Evolutionary conservation across 768 basidiomycete genomes (phyloP).

Genomic region (Crepidotus variabilis): DNA sequence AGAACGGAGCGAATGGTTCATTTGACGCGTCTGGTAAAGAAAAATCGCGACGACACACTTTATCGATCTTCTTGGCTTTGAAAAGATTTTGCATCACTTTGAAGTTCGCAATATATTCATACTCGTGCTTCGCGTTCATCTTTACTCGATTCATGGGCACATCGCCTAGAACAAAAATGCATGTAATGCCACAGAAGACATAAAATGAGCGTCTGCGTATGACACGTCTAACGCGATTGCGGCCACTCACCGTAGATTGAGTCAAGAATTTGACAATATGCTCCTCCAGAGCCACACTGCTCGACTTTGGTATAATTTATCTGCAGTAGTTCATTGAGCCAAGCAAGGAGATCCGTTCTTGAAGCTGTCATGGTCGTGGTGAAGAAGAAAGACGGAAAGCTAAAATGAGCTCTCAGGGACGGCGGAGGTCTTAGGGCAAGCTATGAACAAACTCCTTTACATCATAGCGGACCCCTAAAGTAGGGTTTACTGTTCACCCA

Average conservation of each 20-base stretch:
- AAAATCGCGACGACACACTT: slow-evolving; percentile 45
- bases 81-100: slow-evolving; percentile 93
- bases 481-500: slow-evolving; percentile 11
- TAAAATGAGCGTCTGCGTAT: slow-evolving; percentile 1
- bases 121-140: slow-evolving; percentile 94
- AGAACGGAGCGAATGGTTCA: slow-evolving; percentile 6
- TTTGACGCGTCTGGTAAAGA: background rate
- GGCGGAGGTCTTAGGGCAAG: slow-evolving; percentile 3
- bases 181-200: slow-evolving; percentile 8
- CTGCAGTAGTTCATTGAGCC: slow-evolving; percentile 93
- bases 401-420: background rate
- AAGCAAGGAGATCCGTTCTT: slow-evolving; percentile 82
- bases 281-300: slow-evolving; percentile 87
- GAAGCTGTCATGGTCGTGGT: slow-evolving; percentile 60
- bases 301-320: slow-evolving; percentile 91
- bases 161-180: slow-evolving; percentile 53
- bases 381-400: slow-evolving; percentile 5
- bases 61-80: slow-evolving; percentile 91
- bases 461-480: slow-evolving; percentile 12
- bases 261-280: slow-evolving; percentile 94
- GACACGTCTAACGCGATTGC: slow-evolving; percentile 13
- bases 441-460: background rate
- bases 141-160: slow-evolving; percentile 90
- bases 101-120: slow-evolving; percentile 93
- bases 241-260: slow-evolving; percentile 77